Evolutionary conservation across 208 protist genomes (phyloP).

Genomic region (Histomonas meleagridis): DNA sequence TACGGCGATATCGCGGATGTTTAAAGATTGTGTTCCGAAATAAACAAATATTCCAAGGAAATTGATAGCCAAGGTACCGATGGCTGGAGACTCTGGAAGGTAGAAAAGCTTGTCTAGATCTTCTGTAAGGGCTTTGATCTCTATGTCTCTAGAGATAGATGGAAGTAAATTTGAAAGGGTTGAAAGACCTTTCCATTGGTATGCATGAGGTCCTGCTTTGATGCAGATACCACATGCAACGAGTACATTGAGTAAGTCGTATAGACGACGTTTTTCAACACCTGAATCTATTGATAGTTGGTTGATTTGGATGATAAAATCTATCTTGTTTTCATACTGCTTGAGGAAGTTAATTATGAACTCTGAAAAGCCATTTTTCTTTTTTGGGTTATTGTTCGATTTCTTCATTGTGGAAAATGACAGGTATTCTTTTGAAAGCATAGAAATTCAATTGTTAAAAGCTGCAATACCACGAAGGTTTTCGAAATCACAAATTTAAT

Average conservation of each 20-base stretch:
- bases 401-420: no score
- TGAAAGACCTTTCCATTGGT: background rate
- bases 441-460: no score
- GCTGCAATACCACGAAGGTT: no score
- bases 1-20: background rate
- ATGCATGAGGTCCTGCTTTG: background rate
- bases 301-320: no score
- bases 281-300: no score
- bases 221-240: background rate
- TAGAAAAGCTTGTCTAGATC: background rate
- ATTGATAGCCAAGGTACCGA: background rate
- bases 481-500: no score
- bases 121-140: background rate
- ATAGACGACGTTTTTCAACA: background rate
- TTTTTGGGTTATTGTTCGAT: no score
- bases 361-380: no score
- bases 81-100: background rate
- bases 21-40: background rate
- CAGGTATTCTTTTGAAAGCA: no score
- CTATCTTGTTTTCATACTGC: no score
- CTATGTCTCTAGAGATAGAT: background rate
- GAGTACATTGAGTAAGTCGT: slow-evolving; percentile 21
- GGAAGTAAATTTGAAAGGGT: background rate
- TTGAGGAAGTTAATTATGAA: no score
- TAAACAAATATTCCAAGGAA: background rate